Evolutionary conservation across 345 rosid genomes (phyloP).

Genomic region (Salix koriyanagi): DNA sequence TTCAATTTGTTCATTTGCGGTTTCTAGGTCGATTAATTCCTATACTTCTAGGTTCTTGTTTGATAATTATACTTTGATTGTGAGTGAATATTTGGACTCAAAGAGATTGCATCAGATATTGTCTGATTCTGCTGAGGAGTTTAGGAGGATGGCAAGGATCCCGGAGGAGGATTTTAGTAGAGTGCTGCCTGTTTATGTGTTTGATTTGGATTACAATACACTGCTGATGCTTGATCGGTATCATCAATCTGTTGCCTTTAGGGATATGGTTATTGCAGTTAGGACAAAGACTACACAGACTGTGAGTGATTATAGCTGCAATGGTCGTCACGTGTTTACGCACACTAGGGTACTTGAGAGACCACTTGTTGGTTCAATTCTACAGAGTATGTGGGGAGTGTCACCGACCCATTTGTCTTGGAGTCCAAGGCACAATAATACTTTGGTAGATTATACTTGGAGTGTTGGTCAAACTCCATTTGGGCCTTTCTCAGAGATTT

Average conservation of each 20-base stretch:
- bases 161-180: slow-evolving; percentile 71
- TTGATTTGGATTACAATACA: slow-evolving; percentile 70
- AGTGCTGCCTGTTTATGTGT: slow-evolving; percentile 89
- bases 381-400: slow-evolving; percentile 99
- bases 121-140: slow-evolving; percentile 74
- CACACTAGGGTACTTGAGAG: slow-evolving; percentile 80
- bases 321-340: slow-evolving; percentile 82
- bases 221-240: slow-evolving; percentile 77
- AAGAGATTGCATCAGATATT: slow-evolving; percentile 80
- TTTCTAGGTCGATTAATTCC: slow-evolving; percentile 72
- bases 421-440: slow-evolving; percentile 78
- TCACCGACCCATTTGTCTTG: slow-evolving; percentile 85
- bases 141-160: slow-evolving; percentile 63
- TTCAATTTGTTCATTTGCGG: slow-evolving; percentile 73
- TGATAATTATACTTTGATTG: slow-evolving; percentile 90
- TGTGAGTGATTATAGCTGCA: slow-evolving; percentile 92
- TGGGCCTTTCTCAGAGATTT: slow-evolving; percentile 86
- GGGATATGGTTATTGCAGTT: slow-evolving; percentile 91
- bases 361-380: slow-evolving; percentile 80
- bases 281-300: slow-evolving; percentile 79
- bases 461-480: slow-evolving; percentile 96
- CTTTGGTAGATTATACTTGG: slow-evolving; percentile 94
- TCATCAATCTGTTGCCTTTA: slow-evolving; percentile 86
- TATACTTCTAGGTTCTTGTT: slow-evolving; percentile 94
- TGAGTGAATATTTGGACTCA: slow-evolving; percentile 94